phyloP scores from a whole-genome alignment of 306 rosid species.

The Trifolium subterraneum region DNA sequence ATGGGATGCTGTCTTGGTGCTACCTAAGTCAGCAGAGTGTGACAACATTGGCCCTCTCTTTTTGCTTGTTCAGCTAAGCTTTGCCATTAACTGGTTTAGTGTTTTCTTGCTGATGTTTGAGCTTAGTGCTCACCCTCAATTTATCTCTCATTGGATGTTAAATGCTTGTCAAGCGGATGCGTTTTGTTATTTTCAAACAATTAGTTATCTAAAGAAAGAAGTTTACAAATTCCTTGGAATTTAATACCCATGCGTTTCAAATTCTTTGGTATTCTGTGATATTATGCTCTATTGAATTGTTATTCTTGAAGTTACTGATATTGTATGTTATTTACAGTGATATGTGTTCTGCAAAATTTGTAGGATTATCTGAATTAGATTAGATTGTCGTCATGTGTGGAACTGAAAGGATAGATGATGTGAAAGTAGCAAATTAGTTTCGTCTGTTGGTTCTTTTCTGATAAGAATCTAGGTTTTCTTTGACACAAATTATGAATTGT shows the following conservation, averaged over 20 bases:
- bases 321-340: conserved; percentile 6
- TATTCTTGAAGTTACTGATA: neutral
- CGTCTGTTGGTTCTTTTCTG: neutral
- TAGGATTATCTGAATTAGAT: conserved; percentile 12
- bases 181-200: conserved; percentile 5
- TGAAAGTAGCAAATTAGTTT: neutral
- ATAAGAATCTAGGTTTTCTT: neutral
- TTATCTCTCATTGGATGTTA: conserved; percentile 3
- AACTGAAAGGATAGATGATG: conserved; percentile 16
- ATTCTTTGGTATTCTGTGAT: neutral
- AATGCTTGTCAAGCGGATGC: neutral
- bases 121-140: neutral
- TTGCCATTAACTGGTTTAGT: neutral
- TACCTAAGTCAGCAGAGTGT: neutral
- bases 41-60: neutral
- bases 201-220: neutral
- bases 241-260: neutral
- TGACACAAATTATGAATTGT: neutral
- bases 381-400: conserved; percentile 11
- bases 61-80: neutral
- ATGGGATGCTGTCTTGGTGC: neutral
- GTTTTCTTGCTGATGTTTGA: conserved; percentile 2
- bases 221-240: neutral
- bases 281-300: neutral
- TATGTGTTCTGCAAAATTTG: neutral